These are phyloP conservation scores for Obelidium mucronatum DNA, from an alignment of 192 early-diverging fungal species.

Conservation along the genomic window DNA sequence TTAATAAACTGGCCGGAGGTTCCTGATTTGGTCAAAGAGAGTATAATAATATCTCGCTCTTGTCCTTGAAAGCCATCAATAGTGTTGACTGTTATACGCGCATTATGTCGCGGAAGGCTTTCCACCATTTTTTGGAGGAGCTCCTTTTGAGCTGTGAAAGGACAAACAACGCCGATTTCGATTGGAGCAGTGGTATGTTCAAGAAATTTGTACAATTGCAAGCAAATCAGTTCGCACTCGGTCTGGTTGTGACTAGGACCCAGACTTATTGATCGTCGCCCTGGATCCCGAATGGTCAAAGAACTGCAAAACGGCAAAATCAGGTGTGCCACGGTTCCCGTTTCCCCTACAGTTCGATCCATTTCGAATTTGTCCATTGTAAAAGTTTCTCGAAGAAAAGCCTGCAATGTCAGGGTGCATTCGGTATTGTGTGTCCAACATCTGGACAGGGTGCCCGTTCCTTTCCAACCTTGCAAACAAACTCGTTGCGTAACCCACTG, in stretches of 20 bases:
- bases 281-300: no score
- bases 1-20: slow-evolving; percentile 7
- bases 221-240: slow-evolving; percentile 17
- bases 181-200: background rate
- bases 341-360: no score
- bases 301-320: no score
- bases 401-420: slow-evolving; percentile 26
- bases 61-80: slow-evolving; percentile 33
- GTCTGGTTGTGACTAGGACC: slow-evolving; percentile 1
- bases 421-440: slow-evolving; percentile 25
- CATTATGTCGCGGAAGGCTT: background rate
- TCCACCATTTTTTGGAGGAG: background rate
- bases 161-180: slow-evolving; percentile 26
- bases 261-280: slow-evolving; percentile 1
- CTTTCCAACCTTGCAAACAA: slow-evolving; percentile 6
- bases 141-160: slow-evolving; percentile 22
- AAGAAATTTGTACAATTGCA: background rate
- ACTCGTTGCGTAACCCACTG: slow-evolving; percentile 1
- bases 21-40: background rate
- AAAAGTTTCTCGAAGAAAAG: slow-evolving; percentile 5
- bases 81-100: slow-evolving; percentile 12
- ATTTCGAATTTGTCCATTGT: slow-evolving; percentile 20
- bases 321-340: no score
- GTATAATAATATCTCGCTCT: slow-evolving; percentile 24
- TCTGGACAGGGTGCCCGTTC: background rate